Percentiles rank a stretch among this genome's conserved stretches.
These are phyloP conservation scores for Strigomonas oncopelti DNA, from an alignment of 208 protist species.

Conservation along the genomic window DNA sequence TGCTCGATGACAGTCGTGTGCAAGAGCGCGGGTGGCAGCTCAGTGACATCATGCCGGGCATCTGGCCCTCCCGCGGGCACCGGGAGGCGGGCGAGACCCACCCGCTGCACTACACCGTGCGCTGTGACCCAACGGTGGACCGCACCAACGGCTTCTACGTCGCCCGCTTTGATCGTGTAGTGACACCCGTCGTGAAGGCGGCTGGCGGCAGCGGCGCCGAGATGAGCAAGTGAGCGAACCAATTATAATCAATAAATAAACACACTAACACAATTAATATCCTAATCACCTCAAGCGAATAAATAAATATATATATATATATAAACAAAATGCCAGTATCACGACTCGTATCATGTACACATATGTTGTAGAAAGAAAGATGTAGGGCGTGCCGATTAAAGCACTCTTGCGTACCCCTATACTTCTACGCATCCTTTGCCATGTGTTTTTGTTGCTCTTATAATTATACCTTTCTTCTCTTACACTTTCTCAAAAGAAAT, in stretches of 20 bases:
- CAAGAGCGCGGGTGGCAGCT: constrained; percentile 70
- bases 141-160: constrained; percentile 87
- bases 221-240: neutral
- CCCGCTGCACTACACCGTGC: constrained; percentile 78
- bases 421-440: too few relatives aligned
- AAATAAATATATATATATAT: neutral
- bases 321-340: too few relatives aligned
- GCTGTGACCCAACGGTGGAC: constrained; percentile 69
- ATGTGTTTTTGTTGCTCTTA: too few relatives aligned
- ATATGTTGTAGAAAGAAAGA: too few relatives aligned
- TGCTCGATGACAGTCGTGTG: constrained; percentile 71
- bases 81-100: constrained; percentile 19
- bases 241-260: constrained; percentile 2
- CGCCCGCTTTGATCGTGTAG: constrained; percentile 72
- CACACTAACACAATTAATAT: neutral
- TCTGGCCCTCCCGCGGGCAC: constrained; percentile 56
- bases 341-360: too few relatives aligned
- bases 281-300: neutral
- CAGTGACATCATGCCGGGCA: constrained; percentile 75
- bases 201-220: neutral
- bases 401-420: too few relatives aligned
- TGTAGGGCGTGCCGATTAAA: too few relatives aligned
- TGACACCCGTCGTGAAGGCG: constrained; percentile 12
- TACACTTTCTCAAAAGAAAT: too few relatives aligned
- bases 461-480: too few relatives aligned